These are phyloP conservation scores for Hepatocystis sp. DNA, from an alignment of 169 alveolate genomes.

Conservation along the genomic window DNA sequence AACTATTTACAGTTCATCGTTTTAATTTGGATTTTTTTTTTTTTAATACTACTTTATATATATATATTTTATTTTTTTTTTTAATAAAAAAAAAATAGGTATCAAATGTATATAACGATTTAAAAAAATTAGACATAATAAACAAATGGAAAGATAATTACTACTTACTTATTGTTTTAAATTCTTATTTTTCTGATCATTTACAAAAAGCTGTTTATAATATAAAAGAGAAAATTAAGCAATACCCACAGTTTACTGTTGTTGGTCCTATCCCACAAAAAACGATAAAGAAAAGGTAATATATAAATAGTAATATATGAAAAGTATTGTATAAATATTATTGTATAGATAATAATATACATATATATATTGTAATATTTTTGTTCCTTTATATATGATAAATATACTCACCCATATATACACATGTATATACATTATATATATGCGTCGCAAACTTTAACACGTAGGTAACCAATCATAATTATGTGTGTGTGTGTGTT, in stretches of 20 bases:
- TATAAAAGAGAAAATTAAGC: constrained; percentile 41
- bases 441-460: neutral
- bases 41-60: no score
- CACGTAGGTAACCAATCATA: neutral
- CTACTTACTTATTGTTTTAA: constrained; percentile 34
- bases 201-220: constrained; percentile 63
- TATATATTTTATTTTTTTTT: no score
- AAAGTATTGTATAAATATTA: no score
- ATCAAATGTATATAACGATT: constrained; percentile 31
- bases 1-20: no score
- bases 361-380: neutral
- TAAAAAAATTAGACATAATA: constrained; percentile 53
- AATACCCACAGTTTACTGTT: constrained; percentile 52
- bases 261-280: constrained; percentile 66
- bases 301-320: no score
- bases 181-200: constrained; percentile 71
- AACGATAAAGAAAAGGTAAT: constrained; percentile 62
- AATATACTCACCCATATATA: no score
- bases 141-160: constrained; percentile 69
- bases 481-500: no score
- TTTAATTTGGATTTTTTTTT: no score
- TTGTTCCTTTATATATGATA: no score
- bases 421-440: neutral
- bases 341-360: neutral
- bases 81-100: no score